Conservation (phyloP, 2,329 filamentous ascomycete species). For the Cercospora brassicicola region DNA sequence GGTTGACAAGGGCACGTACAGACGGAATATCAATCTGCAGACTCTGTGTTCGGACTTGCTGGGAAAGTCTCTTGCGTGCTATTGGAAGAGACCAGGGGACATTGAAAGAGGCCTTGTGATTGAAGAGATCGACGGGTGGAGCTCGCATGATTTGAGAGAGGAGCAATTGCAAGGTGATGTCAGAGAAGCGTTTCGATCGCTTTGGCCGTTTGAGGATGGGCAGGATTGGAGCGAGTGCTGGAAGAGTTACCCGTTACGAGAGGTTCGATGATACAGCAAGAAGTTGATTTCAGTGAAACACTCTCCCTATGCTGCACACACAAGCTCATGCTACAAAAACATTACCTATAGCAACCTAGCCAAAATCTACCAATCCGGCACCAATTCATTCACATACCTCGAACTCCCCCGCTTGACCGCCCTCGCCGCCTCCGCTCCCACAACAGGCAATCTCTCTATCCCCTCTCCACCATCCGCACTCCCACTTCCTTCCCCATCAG, state of each 20-base stretch:
- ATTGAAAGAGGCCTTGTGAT: background rate
- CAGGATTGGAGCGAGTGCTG: background rate
- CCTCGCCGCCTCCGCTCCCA: slow-evolving; percentile 49
- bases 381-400: slow-evolving; percentile 49
- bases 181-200: background rate
- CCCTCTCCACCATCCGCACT: background rate
- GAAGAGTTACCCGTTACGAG: background rate
- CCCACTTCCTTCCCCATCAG: slow-evolving; percentile 36
- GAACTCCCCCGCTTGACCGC: slow-evolving; percentile 49
- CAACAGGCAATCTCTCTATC: slow-evolving; percentile 47
- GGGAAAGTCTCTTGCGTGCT: background rate
- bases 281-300: too few relatives aligned
- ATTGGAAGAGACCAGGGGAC: background rate
- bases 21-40: too few relatives aligned
- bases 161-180: background rate
- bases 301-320: too few relatives aligned
- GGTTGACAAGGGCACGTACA: too few relatives aligned
- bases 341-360: too few relatives aligned
- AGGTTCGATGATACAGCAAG: too few relatives aligned
- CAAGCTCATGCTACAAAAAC: too few relatives aligned
- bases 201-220: background rate
- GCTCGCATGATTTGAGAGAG: background rate
- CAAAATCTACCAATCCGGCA: slow-evolving; percentile 48
- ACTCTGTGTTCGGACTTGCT: background rate
- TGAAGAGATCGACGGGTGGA: background rate